phyloP scores from a whole-genome alignment of 441 rosid genomes.

The Gossypium gossypioides region DNA sequence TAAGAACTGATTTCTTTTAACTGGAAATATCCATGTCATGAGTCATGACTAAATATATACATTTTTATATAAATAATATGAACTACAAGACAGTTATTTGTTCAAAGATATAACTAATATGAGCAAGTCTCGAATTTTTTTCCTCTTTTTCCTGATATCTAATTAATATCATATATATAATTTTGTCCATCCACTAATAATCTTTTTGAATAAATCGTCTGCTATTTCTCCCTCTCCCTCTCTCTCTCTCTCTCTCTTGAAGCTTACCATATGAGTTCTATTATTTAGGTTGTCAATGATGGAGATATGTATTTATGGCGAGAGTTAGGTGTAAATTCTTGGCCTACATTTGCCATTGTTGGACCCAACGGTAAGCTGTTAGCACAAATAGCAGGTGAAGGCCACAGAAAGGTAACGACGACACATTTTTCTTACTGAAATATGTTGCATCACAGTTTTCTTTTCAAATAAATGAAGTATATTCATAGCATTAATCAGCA shows the following conservation, averaged over 20 bases:
- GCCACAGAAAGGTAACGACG: constrained; percentile 60
- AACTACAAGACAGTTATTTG: not conserved
- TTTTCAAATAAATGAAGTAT: not conserved
- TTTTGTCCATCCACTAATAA: not conserved
- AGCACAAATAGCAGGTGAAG: constrained; percentile 87
- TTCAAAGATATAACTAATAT: not conserved
- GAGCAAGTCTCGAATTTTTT: not conserved
- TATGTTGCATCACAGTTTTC: not conserved
- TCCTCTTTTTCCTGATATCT: not conserved
- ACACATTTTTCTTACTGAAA: not conserved
- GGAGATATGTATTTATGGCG: constrained; percentile 91
- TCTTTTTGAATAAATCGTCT: not conserved
- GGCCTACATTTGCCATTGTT: constrained; percentile 89
- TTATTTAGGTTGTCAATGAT: constrained; percentile 81
- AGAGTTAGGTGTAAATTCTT: constrained; percentile 82
- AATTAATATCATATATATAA: not conserved
- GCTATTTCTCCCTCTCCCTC: too few species aligned
- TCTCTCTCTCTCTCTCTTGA: not conserved
- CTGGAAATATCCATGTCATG: not conserved
- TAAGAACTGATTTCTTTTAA: not conserved
- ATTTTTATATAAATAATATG: not conserved
- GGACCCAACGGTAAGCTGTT: constrained; percentile 81
- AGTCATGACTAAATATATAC: not conserved
- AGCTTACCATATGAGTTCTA: not conserved
- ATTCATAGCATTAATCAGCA: not conserved